Conservation (phyloP, 176 grass and related monocot genomes). For the Lolium rigidum region DNA sequence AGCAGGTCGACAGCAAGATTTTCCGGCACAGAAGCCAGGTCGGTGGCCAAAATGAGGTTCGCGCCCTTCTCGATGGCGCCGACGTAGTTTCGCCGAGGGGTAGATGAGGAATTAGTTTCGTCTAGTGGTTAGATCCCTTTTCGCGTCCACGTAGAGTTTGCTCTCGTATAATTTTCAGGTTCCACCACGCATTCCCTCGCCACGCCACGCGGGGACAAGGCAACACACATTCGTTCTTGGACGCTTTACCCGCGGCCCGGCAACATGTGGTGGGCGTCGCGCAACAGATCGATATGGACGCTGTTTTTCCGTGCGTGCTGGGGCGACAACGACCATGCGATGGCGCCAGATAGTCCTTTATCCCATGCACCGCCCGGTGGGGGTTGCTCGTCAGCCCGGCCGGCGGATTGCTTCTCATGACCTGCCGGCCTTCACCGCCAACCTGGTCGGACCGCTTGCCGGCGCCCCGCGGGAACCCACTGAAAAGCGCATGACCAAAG, state of each 20-base stretch:
- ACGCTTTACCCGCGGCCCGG: neutral
- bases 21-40: no score
- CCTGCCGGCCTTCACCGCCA: constrained; percentile 10
- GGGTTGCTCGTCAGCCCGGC: neutral
- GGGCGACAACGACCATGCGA: constrained; percentile 41
- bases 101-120: no score
- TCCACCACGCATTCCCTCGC: neutral
- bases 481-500: neutral
- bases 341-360: constrained; percentile 51
- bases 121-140: no score
- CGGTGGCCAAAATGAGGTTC: no score
- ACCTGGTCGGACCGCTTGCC: constrained; percentile 54
- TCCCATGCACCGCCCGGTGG: neutral
- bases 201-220: neutral
- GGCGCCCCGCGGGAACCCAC: constrained; percentile 22
- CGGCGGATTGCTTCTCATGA: constrained; percentile 19
- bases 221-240: neutral
- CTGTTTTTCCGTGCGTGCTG: constrained; percentile 8
- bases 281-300: neutral
- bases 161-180: neutral
- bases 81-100: no score
- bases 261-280: constrained; percentile 26
- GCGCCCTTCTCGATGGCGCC: no score
- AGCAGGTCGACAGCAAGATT: no score
- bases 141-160: neutral